Conservation (phyloP, 2,329 filamentous ascomycete species). For the Shiraia sp. region DNA sequence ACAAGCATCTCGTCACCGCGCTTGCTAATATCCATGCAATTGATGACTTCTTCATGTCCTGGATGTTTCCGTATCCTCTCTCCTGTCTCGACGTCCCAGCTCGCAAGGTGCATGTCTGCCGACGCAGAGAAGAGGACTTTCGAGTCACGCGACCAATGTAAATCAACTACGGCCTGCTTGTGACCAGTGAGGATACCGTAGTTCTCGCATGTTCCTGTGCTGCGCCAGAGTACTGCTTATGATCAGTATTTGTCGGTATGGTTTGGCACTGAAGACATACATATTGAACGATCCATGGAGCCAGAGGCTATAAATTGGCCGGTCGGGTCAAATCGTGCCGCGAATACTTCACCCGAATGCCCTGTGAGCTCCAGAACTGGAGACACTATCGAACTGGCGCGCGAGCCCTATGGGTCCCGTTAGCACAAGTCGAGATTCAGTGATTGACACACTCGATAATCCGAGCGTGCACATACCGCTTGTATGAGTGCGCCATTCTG, state of each 20-base stretch:
- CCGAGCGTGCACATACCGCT: slow-evolving; percentile 61
- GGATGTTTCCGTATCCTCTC: slow-evolving; percentile 87
- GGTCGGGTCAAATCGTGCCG: slow-evolving; percentile 85
- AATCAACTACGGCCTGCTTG: slow-evolving; percentile 84
- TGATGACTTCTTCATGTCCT: slow-evolving; percentile 95
- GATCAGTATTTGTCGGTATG: slow-evolving; percentile 17
- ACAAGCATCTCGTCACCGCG: slow-evolving; percentile 88
- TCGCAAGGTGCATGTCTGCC: slow-evolving; percentile 89
- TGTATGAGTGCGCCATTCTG: slow-evolving; percentile 68
- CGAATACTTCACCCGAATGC: slow-evolving; percentile 81
- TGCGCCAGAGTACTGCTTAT: slow-evolving; percentile 81
- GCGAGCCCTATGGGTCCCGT: slow-evolving; percentile 63
- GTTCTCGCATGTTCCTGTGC: slow-evolving; percentile 91
- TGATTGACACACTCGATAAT: slow-evolving; percentile 38
- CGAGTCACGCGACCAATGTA: slow-evolving; percentile 97
- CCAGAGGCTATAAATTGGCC: slow-evolving; percentile 90
- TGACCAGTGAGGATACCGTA: slow-evolving; percentile 88
- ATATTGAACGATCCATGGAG: slow-evolving; percentile 90
- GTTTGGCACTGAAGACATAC: slow-evolving; percentile 55
- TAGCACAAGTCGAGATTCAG: slow-evolving; percentile 33
- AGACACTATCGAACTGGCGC: slow-evolving; percentile 82
- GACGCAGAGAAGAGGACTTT: slow-evolving; percentile 89
- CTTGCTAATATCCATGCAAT: slow-evolving; percentile 83
- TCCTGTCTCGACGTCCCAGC: slow-evolving; percentile 94
- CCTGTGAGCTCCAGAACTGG: slow-evolving; percentile 91